phyloP scores from a whole-genome alignment of 495 filamentous ascomycete genomes.

The Talaromyces liani region DNA sequence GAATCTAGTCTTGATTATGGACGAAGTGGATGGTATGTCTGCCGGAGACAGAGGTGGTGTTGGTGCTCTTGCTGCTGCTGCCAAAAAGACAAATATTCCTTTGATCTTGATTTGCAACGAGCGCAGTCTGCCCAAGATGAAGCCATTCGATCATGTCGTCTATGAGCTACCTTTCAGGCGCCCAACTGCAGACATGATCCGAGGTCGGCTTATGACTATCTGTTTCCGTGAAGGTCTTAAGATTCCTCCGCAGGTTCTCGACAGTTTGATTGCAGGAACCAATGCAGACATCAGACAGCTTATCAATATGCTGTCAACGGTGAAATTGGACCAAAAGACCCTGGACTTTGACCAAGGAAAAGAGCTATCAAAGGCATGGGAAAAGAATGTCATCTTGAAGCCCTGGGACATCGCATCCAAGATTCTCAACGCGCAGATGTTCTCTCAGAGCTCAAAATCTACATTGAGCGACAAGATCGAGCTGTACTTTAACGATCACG shows the following conservation, averaged over 20 bases:
- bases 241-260: constrained; percentile 78
- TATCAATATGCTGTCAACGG: constrained; percentile 96
- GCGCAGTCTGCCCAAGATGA: constrained; percentile 89
- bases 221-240: constrained; percentile 87
- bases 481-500: constrained; percentile 98
- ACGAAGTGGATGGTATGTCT: constrained; percentile 99
- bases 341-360: constrained; percentile 80
- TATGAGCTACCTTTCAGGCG: constrained; percentile 82
- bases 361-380: constrained; percentile 93
- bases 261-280: constrained; percentile 89
- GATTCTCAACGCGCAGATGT: constrained; percentile 82
- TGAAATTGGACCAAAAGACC: constrained; percentile 71
- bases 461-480: constrained; percentile 96
- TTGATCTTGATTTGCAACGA: constrained; percentile 99
- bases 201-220: constrained; percentile 86
- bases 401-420: constrained; percentile 97
- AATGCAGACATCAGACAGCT: constrained; percentile 95
- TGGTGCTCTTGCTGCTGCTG: constrained; percentile 84
- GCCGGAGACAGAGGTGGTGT: constrained; percentile 95
- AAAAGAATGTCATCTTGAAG: constrained; percentile 93
- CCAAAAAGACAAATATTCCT: constrained; percentile 89
- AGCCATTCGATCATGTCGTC: constrained; percentile 81
- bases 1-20: constrained; percentile 94
- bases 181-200: constrained; percentile 80
- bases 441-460: constrained; percentile 67